Evolutionary conservation across 2,329 filamentous ascomycete genomes (phyloP), one percentile per base, ranked within the genome.

Genomic region (Colletotrichum lupini): DNA sequence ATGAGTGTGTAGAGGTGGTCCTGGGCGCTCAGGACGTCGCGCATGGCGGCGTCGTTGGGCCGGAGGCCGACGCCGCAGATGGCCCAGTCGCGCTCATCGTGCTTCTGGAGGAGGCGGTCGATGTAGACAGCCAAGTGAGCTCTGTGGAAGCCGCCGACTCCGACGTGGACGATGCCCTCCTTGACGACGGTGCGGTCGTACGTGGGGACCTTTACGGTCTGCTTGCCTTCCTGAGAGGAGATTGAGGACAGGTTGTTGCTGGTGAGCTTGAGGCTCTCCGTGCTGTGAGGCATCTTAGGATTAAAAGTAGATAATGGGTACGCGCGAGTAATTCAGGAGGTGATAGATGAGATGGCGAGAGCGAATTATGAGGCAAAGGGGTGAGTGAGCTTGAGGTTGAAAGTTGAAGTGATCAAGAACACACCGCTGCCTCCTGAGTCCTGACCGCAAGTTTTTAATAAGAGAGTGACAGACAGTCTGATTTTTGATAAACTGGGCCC

Each of bases 71-170:
- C 84, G 61, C 87, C 87, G 78, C 85, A 87, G 74, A 89, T 89
- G 42, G 86, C 85, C 77, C 83, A 89, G 75, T 88, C 82, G 59
- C 76, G 81, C 28, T 84, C 76, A 14, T 80, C 82, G 69, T 86
- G 83, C 70, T 87, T 82, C 78, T 85, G 80, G 77, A 88, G 84
- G 79, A 88, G 78, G 59, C 82, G 78, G 80, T 88, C 81, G 68
- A 88, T 77, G 77, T 89, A 89, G 75, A 88, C 85, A 24, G 87
- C 87, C 79, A 89, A 77, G 70, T 89, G 87, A 26, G 87, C 86
- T 75, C 87, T 81, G 82, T 89, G 87, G 81, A 89, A 89, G 77
- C 87, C 87, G 74, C 87, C 87, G 14, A 89, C 87, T 63, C 87
- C 87, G 68, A 89, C 80, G 79, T 89, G 87, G 58, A 89, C 87